These are phyloP conservation scores for Oxytropis ochrocephala DNA, from an alignment of 306 rosid genomes.

Conservation along the genomic window DNA sequence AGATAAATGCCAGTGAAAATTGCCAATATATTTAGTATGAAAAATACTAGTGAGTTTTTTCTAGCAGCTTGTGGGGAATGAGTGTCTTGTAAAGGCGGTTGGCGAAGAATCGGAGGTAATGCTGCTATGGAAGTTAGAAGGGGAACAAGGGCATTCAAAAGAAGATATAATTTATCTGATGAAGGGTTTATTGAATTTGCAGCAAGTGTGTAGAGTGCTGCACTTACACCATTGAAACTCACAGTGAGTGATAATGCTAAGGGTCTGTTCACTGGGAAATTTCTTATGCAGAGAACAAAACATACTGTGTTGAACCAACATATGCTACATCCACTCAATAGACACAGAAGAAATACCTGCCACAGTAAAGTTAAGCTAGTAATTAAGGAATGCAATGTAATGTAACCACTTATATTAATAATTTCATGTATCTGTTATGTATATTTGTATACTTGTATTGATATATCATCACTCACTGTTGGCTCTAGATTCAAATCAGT, in stretches of 20 bases:
- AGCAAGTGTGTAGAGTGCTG: conserved; percentile 85
- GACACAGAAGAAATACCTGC: conserved; percentile 74
- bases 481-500: too few relatives aligned
- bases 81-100: conserved; percentile 56
- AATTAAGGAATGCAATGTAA: too few relatives aligned
- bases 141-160: conserved; percentile 73
- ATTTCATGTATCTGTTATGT: too few relatives aligned
- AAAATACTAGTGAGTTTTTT: conserved; percentile 65
- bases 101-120: conserved; percentile 68
- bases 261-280: conserved; percentile 73
- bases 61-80: conserved; percentile 56
- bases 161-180: conserved; percentile 46
- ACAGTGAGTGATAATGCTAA: conserved; percentile 86
- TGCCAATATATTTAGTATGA: conserved; percentile 65
- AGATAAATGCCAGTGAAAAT: conserved; percentile 73
- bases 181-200: conserved; percentile 69
- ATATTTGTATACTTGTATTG: too few relatives aligned
- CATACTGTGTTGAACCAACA: conserved; percentile 99
- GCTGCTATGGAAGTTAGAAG: conserved; percentile 60
- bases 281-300: conserved; percentile 81
- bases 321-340: conserved; percentile 84
- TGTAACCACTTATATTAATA: too few relatives aligned
- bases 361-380: conserved; percentile 1
- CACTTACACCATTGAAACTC: conserved; percentile 94
- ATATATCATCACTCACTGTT: too few relatives aligned